Evolutionary conservation across 768 basidiomycete genomes (phyloP).

Genomic region (Amanita exitialis): DNA sequence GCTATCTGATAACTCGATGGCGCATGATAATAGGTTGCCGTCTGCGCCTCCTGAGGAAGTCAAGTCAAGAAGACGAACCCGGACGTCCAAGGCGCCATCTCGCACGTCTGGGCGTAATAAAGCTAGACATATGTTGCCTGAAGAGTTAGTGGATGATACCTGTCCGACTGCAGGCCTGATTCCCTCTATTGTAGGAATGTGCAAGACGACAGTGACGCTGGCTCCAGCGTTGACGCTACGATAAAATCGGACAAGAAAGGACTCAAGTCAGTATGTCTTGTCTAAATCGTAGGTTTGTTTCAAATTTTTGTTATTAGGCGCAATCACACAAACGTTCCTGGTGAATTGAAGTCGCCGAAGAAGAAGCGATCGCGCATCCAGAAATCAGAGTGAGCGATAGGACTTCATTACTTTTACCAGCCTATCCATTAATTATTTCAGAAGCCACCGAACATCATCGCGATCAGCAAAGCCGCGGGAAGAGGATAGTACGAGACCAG

Average conservation of each 20-base stretch:
- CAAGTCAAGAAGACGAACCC: neutral
- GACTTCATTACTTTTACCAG: neutral
- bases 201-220: neutral
- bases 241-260: neutral
- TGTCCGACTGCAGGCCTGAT: neutral
- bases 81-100: neutral
- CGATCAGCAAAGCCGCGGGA: neutral
- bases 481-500: neutral
- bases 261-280: neutral
- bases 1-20: neutral
- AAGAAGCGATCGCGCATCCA: conserved; percentile 1
- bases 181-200: neutral
- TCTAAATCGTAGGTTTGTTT: neutral
- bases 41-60: neutral
- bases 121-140: neutral
- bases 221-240: neutral
- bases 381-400: neutral
- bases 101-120: neutral
- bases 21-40: neutral
- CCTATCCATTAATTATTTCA: neutral
- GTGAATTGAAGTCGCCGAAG: neutral
- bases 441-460: neutral
- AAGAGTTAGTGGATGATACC: neutral
- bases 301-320: neutral
- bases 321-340: neutral